Evolutionary conservation across 352 stramenopile genomes (phyloP).

Genomic region (Phytophthora meadii): DNA sequence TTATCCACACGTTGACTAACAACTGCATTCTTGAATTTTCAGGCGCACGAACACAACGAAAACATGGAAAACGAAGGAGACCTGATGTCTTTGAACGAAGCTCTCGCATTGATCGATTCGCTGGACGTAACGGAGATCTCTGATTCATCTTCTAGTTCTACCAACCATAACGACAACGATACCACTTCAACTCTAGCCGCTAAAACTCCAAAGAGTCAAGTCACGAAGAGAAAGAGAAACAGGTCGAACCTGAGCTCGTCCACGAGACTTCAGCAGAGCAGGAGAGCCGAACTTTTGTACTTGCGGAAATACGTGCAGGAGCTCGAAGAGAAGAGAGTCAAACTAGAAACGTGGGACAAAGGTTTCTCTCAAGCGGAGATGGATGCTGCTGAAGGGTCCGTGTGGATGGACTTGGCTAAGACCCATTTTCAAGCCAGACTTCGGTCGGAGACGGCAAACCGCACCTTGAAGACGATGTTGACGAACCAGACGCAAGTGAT

Average conservation of each 20-base stretch:
- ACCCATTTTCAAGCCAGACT: neutral
- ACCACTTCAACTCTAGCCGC: neutral
- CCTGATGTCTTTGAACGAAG: constrained; percentile 6
- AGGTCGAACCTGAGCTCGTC: constrained; percentile 1
- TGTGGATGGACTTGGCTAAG: neutral
- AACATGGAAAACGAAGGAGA: neutral
- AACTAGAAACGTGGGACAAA: too few species aligned
- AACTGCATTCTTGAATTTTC: too few species aligned
- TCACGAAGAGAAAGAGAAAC: constrained; percentile 1
- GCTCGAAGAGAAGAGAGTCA: too few species aligned
- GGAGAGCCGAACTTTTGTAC: too few species aligned
- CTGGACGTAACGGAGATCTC: too few species aligned
- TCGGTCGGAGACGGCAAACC: constrained; percentile 8
- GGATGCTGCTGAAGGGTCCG: too few species aligned
- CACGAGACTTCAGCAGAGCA: too few species aligned
- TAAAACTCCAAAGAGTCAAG: too few species aligned
- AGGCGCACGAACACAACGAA: too few species aligned
- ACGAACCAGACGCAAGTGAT: neutral
- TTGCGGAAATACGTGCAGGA: too few species aligned
- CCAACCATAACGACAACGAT: neutral
- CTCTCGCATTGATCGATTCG: constrained; percentile 15
- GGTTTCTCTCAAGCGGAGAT: neutral
- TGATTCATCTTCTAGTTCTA: too few species aligned
- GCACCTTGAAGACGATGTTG: neutral
- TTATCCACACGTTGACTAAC: too few species aligned